Base-by-base conservation (phyloP, 2,329 filamentous ascomycete species). In the Drechslera avenae region DNA sequence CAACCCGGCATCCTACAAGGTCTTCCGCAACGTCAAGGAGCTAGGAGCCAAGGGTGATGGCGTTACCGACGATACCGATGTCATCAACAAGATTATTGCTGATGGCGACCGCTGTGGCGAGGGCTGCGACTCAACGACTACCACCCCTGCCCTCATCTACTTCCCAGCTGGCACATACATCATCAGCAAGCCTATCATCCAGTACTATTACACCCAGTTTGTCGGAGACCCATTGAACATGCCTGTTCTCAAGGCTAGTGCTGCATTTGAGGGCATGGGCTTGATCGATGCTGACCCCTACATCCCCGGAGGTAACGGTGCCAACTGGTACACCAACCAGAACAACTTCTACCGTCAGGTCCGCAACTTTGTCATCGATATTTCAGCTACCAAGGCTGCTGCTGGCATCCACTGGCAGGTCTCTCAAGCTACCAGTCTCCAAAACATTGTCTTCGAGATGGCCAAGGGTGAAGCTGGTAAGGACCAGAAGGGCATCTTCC, bases 201-300 rank as follows among this genome's bases (percentile, higher is more conserved):
- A 91, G 72, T 88, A 87, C 74, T 97, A 97, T 81, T 96, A 96
- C 79, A 96, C 92, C 8, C 91, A 97, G 73, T 84, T 97, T 55
- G 81, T 97, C 30, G 93, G 93, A 50, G 91, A 97, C 77, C 86
- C 87, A 40, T 69, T 83, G 64, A 79, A 83, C 56, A 74, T 87
- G 12, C 91, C 93, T 0, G 87, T 86, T 0, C 80, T 97, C 73
- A 91, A 93, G 78, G 77, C 76, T 18, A 64, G 69, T n/a, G 50
- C 72, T 2, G 60, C 62, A 63, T 99, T 97, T 68, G 60, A 79
- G 2, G 94, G 93, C 39, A 95, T 97, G 78, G 92, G 89, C 35
- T 83, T 97, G 45, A 88, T 99, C 60, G 92, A 97, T 69, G 81
- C 90, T 2, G 87, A 97, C 67, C 92, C 92, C 0, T 97, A 97